Percentiles rank a stretch among this genome's conserved stretches.
Evolutionary conservation across 1,284 basidiomycete genomes (phyloP).

Genomic region (Rhodotorula sp.): DNA sequence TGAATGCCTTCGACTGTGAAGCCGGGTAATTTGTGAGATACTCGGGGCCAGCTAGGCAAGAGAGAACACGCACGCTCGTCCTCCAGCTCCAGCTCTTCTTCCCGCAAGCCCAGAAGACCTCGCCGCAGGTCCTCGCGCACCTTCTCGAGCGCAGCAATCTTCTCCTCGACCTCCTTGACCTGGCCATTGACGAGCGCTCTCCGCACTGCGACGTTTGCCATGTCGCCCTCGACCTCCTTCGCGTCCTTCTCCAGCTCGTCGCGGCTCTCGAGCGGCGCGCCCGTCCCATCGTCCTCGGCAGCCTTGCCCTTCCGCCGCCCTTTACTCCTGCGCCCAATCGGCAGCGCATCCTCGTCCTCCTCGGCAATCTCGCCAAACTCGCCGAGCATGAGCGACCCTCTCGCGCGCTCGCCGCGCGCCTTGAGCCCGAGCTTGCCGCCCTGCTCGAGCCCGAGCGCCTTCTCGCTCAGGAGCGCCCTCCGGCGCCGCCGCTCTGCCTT

Average conservation of each 20-base stretch:
- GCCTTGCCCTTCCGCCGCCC: not conserved
- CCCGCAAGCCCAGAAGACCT: conserved; percentile 81
- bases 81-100: conserved; percentile 92
- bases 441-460: conserved; percentile 69
- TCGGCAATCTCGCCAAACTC: conserved; percentile 59
- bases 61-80: conserved; percentile 71
- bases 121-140: conserved; percentile 79
- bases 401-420: conserved; percentile 70
- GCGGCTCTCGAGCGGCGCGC: conserved; percentile 48
- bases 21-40: too few species aligned
- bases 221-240: conserved; percentile 33
- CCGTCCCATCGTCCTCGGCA: conserved; percentile 56
- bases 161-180: conserved; percentile 79
- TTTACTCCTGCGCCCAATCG: conserved; percentile 18
- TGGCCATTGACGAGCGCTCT: conserved; percentile 70
- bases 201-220: conserved; percentile 33
- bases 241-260: conserved; percentile 29
- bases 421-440: conserved; percentile 65
- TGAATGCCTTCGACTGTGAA: conserved; percentile 78
- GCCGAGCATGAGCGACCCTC: conserved; percentile 65
- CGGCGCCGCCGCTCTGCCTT: conserved; percentile 72
- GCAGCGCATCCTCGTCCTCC: conserved; percentile 56
- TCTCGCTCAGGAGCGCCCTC: conserved; percentile 56
- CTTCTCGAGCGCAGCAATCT: conserved; percentile 80
- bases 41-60: conserved; percentile 5